Evolutionary conservation across 2,329 filamentous ascomycete genomes (phyloP).

Genomic region (Hypoxylon sp.): DNA sequence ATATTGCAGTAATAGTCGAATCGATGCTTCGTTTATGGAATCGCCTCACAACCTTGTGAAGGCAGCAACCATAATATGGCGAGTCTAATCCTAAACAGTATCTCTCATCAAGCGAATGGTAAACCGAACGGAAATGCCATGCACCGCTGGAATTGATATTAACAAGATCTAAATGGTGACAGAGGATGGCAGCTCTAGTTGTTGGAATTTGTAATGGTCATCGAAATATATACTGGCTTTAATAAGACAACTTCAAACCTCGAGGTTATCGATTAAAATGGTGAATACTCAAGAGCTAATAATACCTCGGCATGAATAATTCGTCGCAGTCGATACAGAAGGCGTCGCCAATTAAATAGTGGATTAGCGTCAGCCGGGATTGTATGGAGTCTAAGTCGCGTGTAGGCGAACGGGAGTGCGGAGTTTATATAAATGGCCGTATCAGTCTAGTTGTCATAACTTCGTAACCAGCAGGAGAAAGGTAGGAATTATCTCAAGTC

Average conservation of each 20-base stretch:
- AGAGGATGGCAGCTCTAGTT: constrained; percentile 2
- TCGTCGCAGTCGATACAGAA: constrained; percentile 21
- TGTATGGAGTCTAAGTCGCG: constrained; percentile 1
- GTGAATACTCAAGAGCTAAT: constrained; percentile 11
- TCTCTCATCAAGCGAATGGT: constrained; percentile 17
- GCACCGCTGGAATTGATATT: constrained; percentile 11
- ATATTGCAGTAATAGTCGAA: constrained; percentile 11
- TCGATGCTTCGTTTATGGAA: constrained; percentile 11
- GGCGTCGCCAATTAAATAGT: constrained; percentile 30
- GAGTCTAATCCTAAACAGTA: neutral
- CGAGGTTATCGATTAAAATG: constrained; percentile 11
- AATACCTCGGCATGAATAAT: constrained; percentile 23
- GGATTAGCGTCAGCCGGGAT: constrained; percentile 2
- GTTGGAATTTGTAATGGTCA: neutral
- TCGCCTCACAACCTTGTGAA: neutral
- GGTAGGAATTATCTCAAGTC: constrained; percentile 11
- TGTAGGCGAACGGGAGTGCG: constrained; percentile 13
- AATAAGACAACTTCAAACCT: neutral
- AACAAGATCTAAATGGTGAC: constrained; percentile 7
- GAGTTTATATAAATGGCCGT: constrained; percentile 32
- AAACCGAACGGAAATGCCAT: constrained; percentile 24
- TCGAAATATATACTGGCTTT: constrained; percentile 5
- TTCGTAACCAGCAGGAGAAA: constrained; percentile 5
- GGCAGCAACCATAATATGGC: neutral
- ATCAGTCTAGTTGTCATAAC: constrained; percentile 22